Conservation (phyloP, 1,139 yeast genomes). For the Candida dubliniensis region DNA sequence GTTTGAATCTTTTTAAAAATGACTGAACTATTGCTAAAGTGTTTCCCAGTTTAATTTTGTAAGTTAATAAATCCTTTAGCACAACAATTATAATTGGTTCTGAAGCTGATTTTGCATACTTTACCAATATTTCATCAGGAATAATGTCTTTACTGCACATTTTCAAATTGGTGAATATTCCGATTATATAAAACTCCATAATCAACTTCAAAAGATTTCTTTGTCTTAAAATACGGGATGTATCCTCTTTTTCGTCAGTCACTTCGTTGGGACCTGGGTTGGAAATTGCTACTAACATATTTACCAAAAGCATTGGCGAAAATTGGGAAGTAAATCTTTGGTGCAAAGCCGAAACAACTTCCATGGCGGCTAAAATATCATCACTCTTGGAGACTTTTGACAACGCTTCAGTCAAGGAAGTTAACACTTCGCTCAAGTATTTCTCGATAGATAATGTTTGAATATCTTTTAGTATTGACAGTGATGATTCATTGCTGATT, state of each 20-base stretch:
- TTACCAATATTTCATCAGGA: slow-evolving; percentile 23
- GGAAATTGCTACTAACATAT: slow-evolving; percentile 47
- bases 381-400: slow-evolving; percentile 52
- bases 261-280: slow-evolving; percentile 30
- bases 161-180: slow-evolving; percentile 48
- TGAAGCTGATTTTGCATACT: slow-evolving; percentile 19
- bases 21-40: slow-evolving; percentile 48
- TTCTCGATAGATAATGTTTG: slow-evolving; percentile 66
- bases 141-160: slow-evolving; percentile 31
- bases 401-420: slow-evolving; percentile 66
- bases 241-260: slow-evolving; percentile 46
- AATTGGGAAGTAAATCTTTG: slow-evolving; percentile 64
- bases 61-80: slow-evolving; percentile 55
- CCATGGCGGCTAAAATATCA: slow-evolving; percentile 66
- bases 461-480: slow-evolving; percentile 59
- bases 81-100: slow-evolving; percentile 49
- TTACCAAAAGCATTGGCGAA: slow-evolving; percentile 51
- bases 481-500: slow-evolving; percentile 41
- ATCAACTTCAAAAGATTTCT: slow-evolving; percentile 54
- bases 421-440: slow-evolving; percentile 70
- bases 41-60: slow-evolving; percentile 48
- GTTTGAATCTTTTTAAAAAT: slow-evolving; percentile 52
- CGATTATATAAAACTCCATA: slow-evolving; percentile 64
- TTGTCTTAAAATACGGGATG: slow-evolving; percentile 42
- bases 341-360: slow-evolving; percentile 71